phyloP scores from a whole-genome alignment of 805 yeast species.

The Kodamaea hsintzibuensis region DNA sequence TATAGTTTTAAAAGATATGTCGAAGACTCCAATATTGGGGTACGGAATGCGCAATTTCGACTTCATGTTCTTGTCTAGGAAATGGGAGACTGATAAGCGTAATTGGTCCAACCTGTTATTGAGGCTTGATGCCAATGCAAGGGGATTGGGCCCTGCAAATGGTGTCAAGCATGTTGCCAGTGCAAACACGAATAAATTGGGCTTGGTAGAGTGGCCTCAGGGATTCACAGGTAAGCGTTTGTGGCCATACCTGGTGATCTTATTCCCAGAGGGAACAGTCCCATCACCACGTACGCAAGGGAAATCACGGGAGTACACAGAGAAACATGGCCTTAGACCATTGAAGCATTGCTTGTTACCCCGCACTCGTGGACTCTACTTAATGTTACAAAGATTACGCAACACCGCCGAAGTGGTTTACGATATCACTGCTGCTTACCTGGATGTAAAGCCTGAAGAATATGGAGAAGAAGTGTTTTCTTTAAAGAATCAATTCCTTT shows the following conservation, averaged over 20 bases:
- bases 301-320: conserved; percentile 59
- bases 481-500: conserved; percentile 59
- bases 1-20: conserved; percentile 77
- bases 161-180: conserved; percentile 37
- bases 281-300: conserved; percentile 63
- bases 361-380: conserved; percentile 74
- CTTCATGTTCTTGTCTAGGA: conserved; percentile 79
- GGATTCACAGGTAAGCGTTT: conserved; percentile 23
- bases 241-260: conserved; percentile 59
- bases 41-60: conserved; percentile 79
- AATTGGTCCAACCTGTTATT: conserved; percentile 56
- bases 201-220: conserved; percentile 31
- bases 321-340: conserved; percentile 46
- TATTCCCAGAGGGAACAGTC: conserved; percentile 96
- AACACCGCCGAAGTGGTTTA: conserved; percentile 60
- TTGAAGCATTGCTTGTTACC: conserved; percentile 77
- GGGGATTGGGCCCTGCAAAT: conserved; percentile 55
- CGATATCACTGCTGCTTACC: conserved; percentile 82
- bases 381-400: conserved; percentile 57
- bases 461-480: conserved; percentile 80
- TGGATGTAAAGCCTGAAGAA: conserved; percentile 61
- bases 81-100: conserved; percentile 77
- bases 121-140: conserved; percentile 59
- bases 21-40: conserved; percentile 77
- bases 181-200: conserved; percentile 20